Evolutionary conservation across 2,329 filamentous ascomycete genomes (phyloP), one percentile per base, ranked within the genome.

Genomic region (Aspergillus sojae): DNA sequence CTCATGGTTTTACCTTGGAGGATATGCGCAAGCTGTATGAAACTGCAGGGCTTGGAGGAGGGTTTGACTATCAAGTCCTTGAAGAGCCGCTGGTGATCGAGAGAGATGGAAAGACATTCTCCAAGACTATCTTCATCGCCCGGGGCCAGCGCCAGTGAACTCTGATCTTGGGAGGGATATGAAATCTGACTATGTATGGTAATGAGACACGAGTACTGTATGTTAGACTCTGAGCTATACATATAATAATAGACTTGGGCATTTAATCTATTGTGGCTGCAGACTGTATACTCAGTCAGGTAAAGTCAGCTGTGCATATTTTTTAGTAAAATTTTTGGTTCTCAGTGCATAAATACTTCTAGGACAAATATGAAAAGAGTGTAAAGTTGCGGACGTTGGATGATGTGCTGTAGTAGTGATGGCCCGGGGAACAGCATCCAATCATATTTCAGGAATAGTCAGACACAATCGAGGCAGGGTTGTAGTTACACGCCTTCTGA

Each of bases 1-100:
- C 90, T 59, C 82, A 88, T 65, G 90, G 91, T 0, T 93, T 94
- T 75, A 84, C 82, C 1, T 78, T 86, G 72, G 82, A 84, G 12
- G 80, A 85, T 32, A 85, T 92, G 58, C 82, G 80, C 70, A 75
- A 78, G 26, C 83, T 92, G 67, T 92, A 91, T 70, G 81, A 84
- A 62, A 78, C 80, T n/a, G 90, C 90, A 0, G 90, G 90, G 0
- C 80, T 84, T 21, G 83, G 79, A 0, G 75, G 77, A 10, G 81
- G 81, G n/a, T 90, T 92, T 71, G 81, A 80, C 11, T 85, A 90
- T 61, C 76, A 84, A 68, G 78, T 84, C 19, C 71, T 90, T 62
- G 79, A 83, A 1, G 80, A 83, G 61, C 83, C 83, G 14, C 71
- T 86, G 16, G 78, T 82, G 45, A 82, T 87, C 41, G 68, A 61